Conservation (phyloP, 768 basidiomycete genomes). For the Xerocomellus chrysenteron region DNA sequence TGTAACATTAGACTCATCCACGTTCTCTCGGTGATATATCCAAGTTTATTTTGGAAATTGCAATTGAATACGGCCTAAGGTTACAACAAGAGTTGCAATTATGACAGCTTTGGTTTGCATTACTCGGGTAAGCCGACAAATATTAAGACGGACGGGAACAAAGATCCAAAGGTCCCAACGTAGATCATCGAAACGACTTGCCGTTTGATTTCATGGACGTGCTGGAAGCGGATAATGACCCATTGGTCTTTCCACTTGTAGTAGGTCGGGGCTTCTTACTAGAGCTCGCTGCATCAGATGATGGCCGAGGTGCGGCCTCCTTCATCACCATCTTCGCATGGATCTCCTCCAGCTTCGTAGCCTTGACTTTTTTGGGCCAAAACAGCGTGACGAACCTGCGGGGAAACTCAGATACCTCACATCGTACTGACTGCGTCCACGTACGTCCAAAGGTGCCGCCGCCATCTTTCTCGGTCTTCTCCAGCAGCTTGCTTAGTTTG, state of each 20-base stretch:
- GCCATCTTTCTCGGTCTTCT: constrained; percentile 84
- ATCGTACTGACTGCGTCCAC: constrained; percentile 35
- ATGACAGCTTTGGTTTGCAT: constrained; percentile 28
- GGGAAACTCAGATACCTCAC: constrained; percentile 6
- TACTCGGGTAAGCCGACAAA: constrained; percentile 24
- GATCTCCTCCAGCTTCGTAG: constrained; percentile 89
- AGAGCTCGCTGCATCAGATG: constrained; percentile 44
- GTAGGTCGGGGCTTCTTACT: constrained; percentile 61
- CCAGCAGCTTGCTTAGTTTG: constrained; percentile 73
- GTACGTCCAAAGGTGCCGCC: constrained; percentile 95
- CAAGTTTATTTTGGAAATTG: constrained; percentile 14
- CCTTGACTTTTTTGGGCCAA: constrained; percentile 97
- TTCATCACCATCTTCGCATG: constrained; percentile 96
- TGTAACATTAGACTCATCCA: constrained; percentile 22
- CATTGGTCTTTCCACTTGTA: constrained; percentile 51
- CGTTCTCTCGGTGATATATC: constrained; percentile 12
- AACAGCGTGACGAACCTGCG: constrained; percentile 89
- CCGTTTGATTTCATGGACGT: constrained; percentile 54
- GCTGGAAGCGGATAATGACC: constrained; percentile 44
- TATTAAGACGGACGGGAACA: constrained; percentile 19
- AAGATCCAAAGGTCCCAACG: constrained; percentile 17
- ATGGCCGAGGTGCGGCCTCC: constrained; percentile 65
- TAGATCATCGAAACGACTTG: constrained; percentile 56
- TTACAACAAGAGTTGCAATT: constrained; percentile 30
- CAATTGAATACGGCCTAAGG: constrained; percentile 16